Conservation (phyloP, 768 basidiomycete species). For the Naganishia friedmannii region DNA sequence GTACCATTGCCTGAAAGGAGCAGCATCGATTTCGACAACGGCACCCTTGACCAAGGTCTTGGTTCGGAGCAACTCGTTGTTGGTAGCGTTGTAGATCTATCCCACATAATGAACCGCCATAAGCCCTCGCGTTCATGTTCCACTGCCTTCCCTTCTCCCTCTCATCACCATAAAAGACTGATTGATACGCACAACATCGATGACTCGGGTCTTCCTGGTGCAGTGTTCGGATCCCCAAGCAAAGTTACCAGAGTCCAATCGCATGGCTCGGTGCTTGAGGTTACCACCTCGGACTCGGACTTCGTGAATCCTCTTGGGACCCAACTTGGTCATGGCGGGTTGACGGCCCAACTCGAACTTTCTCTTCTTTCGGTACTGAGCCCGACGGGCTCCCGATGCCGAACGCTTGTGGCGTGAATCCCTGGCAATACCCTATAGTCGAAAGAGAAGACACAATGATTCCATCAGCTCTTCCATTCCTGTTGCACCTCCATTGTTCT, state of each 20-base stretch:
- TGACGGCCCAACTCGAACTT: conserved; percentile 99
- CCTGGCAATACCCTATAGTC: conserved; percentile 77
- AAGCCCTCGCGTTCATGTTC: conserved; percentile 10
- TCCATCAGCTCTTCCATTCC: conserved; percentile 13
- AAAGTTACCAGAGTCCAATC: conserved; percentile 95
- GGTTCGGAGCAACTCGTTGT: conserved; percentile 99
- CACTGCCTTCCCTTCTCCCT: background rate
- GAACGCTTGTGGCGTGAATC: conserved; percentile 97
- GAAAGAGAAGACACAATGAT: background rate
- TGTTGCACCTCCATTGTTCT: background rate
- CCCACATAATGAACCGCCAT: conserved; percentile 14
- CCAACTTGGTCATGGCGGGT: conserved; percentile 94
- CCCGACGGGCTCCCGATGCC: conserved; percentile 61
- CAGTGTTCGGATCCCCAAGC: conserved; percentile 95
- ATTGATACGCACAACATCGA: conserved; percentile 74
- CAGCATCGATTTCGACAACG: conserved; percentile 95
- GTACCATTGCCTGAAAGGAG: conserved; percentile 99
- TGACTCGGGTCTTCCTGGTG: conserved; percentile 92
- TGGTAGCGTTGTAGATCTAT: conserved; percentile 96
- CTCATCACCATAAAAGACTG: background rate
- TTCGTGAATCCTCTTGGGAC: conserved; percentile 87
- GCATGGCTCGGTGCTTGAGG: conserved; percentile 89
- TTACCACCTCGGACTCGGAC: conserved; percentile 96
- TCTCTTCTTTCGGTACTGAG: conserved; percentile 88
- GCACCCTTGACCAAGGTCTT: conserved; percentile 97